Evolutionary conservation across 176 grass and related monocot genomes (phyloP).

Genomic region (Musa beccarii): DNA sequence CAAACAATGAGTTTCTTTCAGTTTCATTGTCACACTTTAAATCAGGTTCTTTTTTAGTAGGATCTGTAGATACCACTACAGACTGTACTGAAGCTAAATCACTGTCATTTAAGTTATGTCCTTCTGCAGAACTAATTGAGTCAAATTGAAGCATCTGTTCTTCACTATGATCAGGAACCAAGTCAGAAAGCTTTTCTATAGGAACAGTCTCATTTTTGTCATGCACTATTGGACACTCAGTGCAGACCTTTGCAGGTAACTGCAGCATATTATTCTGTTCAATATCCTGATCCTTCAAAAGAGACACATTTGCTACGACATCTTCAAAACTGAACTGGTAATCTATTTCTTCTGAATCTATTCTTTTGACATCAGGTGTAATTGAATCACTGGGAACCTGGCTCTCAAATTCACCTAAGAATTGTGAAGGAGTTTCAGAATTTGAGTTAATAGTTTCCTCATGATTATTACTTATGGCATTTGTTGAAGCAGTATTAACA

Average conservation of each 20-base stretch:
- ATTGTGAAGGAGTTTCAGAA: constrained; percentile 6
- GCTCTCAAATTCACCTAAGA: constrained; percentile 11
- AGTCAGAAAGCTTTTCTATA: constrained; percentile 16
- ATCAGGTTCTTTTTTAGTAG: constrained; percentile 12
- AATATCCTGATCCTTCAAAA: constrained; percentile 4
- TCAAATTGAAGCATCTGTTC: constrained; percentile 17
- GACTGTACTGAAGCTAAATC: constrained; percentile 8
- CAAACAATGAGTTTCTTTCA: constrained; percentile 23
- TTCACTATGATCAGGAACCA: constrained; percentile 19
- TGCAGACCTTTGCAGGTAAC: neutral
- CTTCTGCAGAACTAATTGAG: constrained; percentile 19
- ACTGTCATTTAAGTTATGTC: neutral
- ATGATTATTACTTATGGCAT: neutral
- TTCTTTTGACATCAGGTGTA: constrained; percentile 23
- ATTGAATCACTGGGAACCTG: constrained; percentile 25
- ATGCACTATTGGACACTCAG: constrained; percentile 4
- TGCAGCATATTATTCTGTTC: constrained; percentile 20
- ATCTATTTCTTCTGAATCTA: constrained; percentile 39
- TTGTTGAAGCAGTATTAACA: neutral
- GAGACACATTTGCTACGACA: neutral
- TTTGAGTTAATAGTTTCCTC: constrained; percentile 29
- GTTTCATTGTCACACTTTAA: constrained; percentile 12
- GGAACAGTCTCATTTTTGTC: constrained; percentile 5
- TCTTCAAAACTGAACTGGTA: constrained; percentile 18
- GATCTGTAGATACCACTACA: constrained; percentile 3